Conservation (phyloP, 257 asterid genomes). For the Solanum pennellii region DNA sequence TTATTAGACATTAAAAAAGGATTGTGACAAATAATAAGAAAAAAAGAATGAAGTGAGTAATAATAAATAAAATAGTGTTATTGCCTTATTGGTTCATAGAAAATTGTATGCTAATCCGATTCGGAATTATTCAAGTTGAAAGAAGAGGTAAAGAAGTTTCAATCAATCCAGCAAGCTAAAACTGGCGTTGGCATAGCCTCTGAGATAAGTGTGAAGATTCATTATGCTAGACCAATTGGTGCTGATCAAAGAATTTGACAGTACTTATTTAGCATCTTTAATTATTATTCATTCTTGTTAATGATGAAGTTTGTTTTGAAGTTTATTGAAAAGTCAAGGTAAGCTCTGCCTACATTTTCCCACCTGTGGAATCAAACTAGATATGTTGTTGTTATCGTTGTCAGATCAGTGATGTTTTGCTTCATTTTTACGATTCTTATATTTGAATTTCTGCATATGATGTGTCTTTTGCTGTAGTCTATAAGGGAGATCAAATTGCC, state of each 20-base stretch:
- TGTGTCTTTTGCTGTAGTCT: not conserved
- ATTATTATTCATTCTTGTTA: not conserved
- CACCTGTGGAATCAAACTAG: not conserved
- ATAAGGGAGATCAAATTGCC: conserved; percentile 65
- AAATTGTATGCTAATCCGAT: too few relatives aligned
- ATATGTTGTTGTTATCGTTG: too few relatives aligned
- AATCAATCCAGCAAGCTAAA: conserved; percentile 52
- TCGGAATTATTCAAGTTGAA: too few relatives aligned
- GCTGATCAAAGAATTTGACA: conserved; percentile 42
- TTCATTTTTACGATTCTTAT: not conserved
- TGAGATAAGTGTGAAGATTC: too few relatives aligned
- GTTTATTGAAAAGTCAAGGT: not conserved
- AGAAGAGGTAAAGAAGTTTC: conserved; percentile 13
- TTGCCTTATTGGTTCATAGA: too few relatives aligned
- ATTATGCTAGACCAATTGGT: conserved; percentile 45
- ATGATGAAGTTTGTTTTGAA: not conserved
- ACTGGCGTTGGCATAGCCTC: conserved; percentile 43
- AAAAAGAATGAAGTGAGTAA: too few relatives aligned
- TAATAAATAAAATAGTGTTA: too few relatives aligned
- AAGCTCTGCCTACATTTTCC: not conserved
- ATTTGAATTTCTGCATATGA: not conserved
- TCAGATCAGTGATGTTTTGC: not conserved
- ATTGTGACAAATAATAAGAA: too few relatives aligned
- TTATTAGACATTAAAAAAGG: too few relatives aligned
- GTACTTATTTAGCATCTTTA: not conserved